Evolutionary conservation across 495 filamentous ascomycete genomes (phyloP), one percentile per base, ranked within the genome.

Genomic region (Haplographium delicatum): DNA sequence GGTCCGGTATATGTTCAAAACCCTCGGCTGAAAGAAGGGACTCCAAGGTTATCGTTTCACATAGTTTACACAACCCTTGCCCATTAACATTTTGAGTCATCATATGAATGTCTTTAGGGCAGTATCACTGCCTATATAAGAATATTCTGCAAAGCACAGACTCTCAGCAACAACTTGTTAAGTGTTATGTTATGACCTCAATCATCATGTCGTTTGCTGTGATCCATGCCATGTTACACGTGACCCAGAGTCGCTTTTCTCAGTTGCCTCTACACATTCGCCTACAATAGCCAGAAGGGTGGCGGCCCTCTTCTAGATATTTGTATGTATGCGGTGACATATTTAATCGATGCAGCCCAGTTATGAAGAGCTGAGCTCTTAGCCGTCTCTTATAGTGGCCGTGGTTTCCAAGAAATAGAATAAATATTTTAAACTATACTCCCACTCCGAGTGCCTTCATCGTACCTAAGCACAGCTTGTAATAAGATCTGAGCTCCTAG

Each of bases 401-500:
- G n/a, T n/a, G n/a, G n/a, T n/a, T 13, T 31, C 28, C 7, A 31
- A 31, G 13, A 13, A 8, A 16, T 8, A 7, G 34, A 38, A 38
- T 16, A 16, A 38, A 16, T 8, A 8, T 8, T 38, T 5, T n/a
- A 38, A 8, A 38, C 34, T 16, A 38, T 22, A 9, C 25, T 6
- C 5, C 50, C 67, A 62, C 56, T 63, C 69, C 27, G 47, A 11
- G 51, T 15, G 7, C 9, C 39, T 44, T 72, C 62, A 61, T 85
- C 82, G 68, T 81, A 85, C 28, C 74, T 67, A 43, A 84, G 51
- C 42, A 84, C 75, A 44, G 77, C 74, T 46, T 79, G 75, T 57
- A 82, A 46, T 46, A 84, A 68, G n/a, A 85, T 74, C 47, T 82
- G 78, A 39, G 79, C 75, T 11, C 82, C 81, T 16, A 75, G 69